Evolutionary conservation across 129 eudicot genomes (phyloP), one percentile per base, ranked within the genome.

Genomic region (Artemisia argyi): DNA sequence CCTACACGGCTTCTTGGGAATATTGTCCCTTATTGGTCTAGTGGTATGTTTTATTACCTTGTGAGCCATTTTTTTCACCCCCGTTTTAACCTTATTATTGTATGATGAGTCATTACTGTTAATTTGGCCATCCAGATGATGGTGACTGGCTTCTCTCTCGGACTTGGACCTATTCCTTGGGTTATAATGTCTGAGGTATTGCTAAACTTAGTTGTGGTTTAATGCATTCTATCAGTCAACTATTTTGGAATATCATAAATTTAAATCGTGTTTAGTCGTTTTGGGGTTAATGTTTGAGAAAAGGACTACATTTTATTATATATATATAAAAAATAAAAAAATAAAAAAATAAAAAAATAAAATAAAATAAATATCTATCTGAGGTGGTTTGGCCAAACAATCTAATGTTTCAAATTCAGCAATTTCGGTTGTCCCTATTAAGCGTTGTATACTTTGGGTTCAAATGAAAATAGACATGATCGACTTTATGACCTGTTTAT

Each of bases 101-200:
- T 52, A 26, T 62, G 53, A 20, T 55, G 54, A 60, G 7, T 80
- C 20, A n/a, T 71, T 24, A 10, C 20, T 35, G 35, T 61, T 58
- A n/a, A 7, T 53, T 10, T 32, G 50, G 78, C 56, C 24, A 57
- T 69, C 16, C 84, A 91, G 97, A 73, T 83, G 53, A 80, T 88
- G 85, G 97, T 82, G 84, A 79, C 81, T 48, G 89, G 88, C 32
- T 86, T 91, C 73, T 88, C 93, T 46, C 61, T 91, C 11, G 97
- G 97, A 61, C 83, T 91, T 66, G 97, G 97, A 68, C 84, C 89
- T 55, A 82, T 91, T 53, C 97, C 97, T 65, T 91, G 97, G 97
- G 49, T 91, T 52, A 91, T 88, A 80, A 91, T 91, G 96, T 91
- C 97, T 18, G 96, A 88, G 96, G 97, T 88, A 91, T 62, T 72